Conservation (phyloP, 495 filamentous ascomycete species). For the Poronia punctata region DNA sequence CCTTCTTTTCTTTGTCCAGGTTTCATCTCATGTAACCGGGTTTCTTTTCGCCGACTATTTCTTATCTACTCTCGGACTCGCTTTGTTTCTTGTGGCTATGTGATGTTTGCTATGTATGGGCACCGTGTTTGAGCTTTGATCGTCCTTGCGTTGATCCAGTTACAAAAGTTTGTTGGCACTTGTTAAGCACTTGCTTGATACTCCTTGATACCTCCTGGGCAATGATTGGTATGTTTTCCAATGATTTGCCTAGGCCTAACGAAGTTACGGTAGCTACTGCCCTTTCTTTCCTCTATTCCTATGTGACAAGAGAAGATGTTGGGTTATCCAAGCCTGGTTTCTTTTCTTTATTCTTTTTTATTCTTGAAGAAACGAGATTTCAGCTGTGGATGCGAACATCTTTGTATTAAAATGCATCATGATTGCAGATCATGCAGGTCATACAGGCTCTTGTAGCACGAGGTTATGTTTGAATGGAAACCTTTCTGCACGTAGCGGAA, state of each 20-base stretch:
- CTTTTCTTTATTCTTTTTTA: constrained; percentile 4
- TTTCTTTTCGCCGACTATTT: constrained; percentile 18
- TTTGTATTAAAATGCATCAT: constrained; percentile 6
- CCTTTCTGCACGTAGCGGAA: constrained; percentile 3
- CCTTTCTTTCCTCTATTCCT: constrained; percentile 10
- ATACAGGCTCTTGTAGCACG: constrained; percentile 7
- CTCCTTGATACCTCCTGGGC: constrained; percentile 30
- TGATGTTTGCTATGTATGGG: constrained; percentile 20
- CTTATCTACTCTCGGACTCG: constrained; percentile 10
- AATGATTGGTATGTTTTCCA: constrained; percentile 20
- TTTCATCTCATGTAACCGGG: constrained; percentile 20
- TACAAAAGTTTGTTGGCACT: constrained; percentile 28
- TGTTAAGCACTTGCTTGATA: constrained; percentile 27
- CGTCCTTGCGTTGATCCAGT: constrained; percentile 16
- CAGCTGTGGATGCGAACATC: constrained; percentile 5
- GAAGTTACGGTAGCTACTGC: constrained; percentile 21
- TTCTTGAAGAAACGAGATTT: not conserved
- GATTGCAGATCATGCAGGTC: constrained; percentile 3
- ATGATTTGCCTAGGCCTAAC: constrained; percentile 22
- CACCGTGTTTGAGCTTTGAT: constrained; percentile 25
- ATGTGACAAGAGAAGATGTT: constrained; percentile 7
- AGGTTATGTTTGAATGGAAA: constrained; percentile 4
- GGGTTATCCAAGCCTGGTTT: constrained; percentile 6
- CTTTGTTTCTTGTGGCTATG: constrained; percentile 24
- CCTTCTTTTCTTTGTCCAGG: constrained; percentile 15